phyloP scores from a whole-genome alignment of 1,284 basidiomycete species.

The Austroboletus niveus region DNA sequence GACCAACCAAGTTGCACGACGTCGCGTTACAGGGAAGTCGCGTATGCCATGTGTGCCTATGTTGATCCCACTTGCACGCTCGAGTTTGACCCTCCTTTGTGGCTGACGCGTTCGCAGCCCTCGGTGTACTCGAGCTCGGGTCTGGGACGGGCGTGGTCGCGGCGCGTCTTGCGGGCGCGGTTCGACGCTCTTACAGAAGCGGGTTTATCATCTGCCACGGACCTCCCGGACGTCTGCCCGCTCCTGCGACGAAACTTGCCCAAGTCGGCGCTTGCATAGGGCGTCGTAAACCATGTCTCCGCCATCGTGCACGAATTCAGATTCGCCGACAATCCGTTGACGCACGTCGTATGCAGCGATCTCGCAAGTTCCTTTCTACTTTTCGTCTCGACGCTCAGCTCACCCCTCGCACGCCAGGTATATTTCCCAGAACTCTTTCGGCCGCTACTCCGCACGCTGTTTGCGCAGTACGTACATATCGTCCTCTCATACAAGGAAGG shows the following conservation, averaged over 20 bases:
- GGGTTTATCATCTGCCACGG: constrained; percentile 58
- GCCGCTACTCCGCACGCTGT: constrained; percentile 64
- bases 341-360: constrained; percentile 74
- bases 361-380: constrained; percentile 46
- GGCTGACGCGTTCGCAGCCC: constrained; percentile 3
- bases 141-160: constrained; percentile 70
- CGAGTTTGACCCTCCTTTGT: constrained; percentile 61
- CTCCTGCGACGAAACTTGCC: constrained; percentile 56
- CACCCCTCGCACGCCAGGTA: constrained; percentile 41
- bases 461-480: constrained; percentile 27
- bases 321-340: constrained; percentile 34
- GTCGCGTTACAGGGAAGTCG: constrained; percentile 60
- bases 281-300: constrained; percentile 43
- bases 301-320: constrained; percentile 40
- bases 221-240: constrained; percentile 67
- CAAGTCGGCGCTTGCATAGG: constrained; percentile 58
- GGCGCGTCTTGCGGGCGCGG: constrained; percentile 41
- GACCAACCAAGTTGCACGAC: not conserved
- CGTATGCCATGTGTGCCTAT: constrained; percentile 60
- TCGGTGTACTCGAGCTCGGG: constrained; percentile 59
- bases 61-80: constrained; percentile 40
- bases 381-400: not conserved
- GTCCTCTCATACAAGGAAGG: constrained; percentile 72
- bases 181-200: not conserved
- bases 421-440: constrained; percentile 75